Evolutionary conservation across 2,329 filamentous ascomycete species (phyloP), one percentile per base, ranked within the genome.

Genomic region (Rutstroemia sp.): DNA sequence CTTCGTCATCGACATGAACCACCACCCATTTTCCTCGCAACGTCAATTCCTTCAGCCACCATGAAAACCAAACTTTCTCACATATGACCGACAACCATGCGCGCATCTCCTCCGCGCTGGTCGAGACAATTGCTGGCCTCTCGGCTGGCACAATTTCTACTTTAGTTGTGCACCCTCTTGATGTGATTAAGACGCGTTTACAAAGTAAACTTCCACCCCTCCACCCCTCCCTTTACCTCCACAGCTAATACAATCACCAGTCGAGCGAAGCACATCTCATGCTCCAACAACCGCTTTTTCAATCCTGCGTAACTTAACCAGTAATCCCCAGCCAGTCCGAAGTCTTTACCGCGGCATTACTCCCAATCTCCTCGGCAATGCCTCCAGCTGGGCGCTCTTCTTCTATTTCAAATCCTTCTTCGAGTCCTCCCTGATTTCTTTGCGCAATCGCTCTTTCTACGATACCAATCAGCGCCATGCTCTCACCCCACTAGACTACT

Each of bases 171-270:
- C 92, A 97, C 70, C 94, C 94, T 34, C 83, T 99, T 59, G 94
- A 99, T 74, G 85, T 99, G 62, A 85, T 97, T 70, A 99, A 99
- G 79, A 97, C 92, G 59, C 87, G 94, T 62, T 84, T 99, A 70
- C 94, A 99, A 75, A 85, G 89, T 91, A 75, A 58, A 25, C 38
- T 30, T 18, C 37, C 27, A 37, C 56, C 56, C 27, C 34, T 37
- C 21, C 27, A 27, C n/a, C 75, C 76, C 81, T 63, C 72, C n/a
- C 30, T 30, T 9, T 16, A 12, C n/a, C 37, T n/a, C 19, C 6
- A 19, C 27, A 30, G 1, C 47, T 48, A 50, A 58, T 62, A 59
- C 63, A 18, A 21, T 9, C 18, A 46, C 44, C 21, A 81, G 80
- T 85, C 63, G 75, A 82, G 63, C 77, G 78, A 58, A 77, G 71